Conservation (phyloP, 169 alveolate species). For the Cryptosporidium sp. region DNA sequence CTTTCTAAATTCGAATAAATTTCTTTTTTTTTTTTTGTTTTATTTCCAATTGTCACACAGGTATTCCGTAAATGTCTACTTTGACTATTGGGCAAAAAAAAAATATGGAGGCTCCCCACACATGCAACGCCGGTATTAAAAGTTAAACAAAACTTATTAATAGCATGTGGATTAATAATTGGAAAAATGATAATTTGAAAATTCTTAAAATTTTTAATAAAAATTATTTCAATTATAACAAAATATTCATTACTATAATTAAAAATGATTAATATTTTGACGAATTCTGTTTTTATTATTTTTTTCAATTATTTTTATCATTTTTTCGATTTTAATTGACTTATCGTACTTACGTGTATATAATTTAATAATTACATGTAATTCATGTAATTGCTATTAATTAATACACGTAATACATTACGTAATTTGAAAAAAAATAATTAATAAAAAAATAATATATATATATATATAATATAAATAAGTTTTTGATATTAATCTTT, state of each 20-base stretch:
- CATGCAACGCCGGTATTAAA: slow-evolving; percentile 20
- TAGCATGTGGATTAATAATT: not conserved
- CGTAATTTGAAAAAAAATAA: not conserved
- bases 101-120: slow-evolving; percentile 26
- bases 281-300: not conserved
- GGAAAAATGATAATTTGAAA: not conserved
- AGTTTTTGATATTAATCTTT: slow-evolving; percentile 11
- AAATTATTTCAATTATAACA: too few relatives aligned
- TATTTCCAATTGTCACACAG: slow-evolving; percentile 19
- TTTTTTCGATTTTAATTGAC: not conserved
- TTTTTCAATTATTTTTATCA: not conserved
- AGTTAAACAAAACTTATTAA: not conserved
- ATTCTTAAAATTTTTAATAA: too few relatives aligned
- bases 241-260: not conserved
- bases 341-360: slow-evolving; percentile 5
- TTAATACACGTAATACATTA: slow-evolving; percentile 14
- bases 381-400: not conserved
- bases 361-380: slow-evolving; percentile 13
- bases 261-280: not conserved
- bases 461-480: not conserved
- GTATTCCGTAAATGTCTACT: slow-evolving; percentile 68
- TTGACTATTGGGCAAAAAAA: not conserved
- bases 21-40: not conserved
- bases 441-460: not conserved
- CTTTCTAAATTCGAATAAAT: not conserved